phyloP scores from a whole-genome alignment of 177 flowering plant species.

The Telopea speciosissima region DNA sequence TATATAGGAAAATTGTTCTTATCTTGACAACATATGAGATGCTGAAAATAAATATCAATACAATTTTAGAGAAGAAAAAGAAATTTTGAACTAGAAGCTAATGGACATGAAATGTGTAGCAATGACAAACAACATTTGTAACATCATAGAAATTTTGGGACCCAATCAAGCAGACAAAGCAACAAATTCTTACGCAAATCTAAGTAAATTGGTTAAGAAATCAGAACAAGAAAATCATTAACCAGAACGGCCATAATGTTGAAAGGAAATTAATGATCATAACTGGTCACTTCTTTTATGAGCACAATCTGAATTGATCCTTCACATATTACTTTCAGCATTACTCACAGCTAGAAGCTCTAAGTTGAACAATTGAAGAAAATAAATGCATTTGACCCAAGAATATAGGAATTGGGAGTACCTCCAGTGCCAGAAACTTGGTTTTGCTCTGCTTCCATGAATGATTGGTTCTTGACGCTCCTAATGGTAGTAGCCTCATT shows the following conservation, averaged over 20 bases:
- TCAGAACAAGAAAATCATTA: background rate
- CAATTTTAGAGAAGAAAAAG: no score
- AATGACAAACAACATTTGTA: background rate
- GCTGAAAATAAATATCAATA: no score
- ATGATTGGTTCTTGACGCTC: slow-evolving; percentile 11
- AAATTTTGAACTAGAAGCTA: no score
- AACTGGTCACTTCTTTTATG: no score
- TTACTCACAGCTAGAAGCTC: background rate
- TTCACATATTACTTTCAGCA: background rate
- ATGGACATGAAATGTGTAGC: background rate
- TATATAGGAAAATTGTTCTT: no score
- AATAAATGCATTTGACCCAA: background rate
- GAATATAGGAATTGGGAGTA: slow-evolving; percentile 10
- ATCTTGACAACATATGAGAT: no score
- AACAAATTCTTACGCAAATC: background rate
- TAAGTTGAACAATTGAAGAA: background rate
- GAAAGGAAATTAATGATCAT: background rate
- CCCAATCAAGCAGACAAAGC: background rate
- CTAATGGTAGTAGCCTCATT: slow-evolving; percentile 22
- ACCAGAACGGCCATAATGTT: background rate
- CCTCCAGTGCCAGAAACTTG: slow-evolving; percentile 33
- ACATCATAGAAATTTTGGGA: background rate
- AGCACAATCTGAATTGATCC: background rate
- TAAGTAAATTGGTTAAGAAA: no score
- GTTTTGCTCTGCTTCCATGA: slow-evolving; percentile 22